These are phyloP conservation scores for Sarocladium strictum DNA, from an alignment of 2,329 filamentous ascomycete genomes.

Conservation along the genomic window DNA sequence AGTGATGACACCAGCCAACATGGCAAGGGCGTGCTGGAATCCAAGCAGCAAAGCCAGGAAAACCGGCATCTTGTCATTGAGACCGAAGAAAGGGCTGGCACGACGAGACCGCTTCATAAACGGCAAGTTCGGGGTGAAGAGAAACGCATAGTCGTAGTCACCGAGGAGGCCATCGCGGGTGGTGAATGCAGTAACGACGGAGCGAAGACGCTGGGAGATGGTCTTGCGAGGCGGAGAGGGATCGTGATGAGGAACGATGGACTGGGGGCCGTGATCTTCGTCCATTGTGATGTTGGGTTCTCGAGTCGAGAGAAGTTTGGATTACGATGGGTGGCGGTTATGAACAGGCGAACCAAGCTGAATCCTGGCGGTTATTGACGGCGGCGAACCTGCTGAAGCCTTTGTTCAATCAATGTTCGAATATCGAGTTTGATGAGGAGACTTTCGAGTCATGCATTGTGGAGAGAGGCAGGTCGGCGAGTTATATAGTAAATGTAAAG, in stretches of 20 bases:
- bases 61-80: slow-evolving; percentile 72
- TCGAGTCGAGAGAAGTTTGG: neutral
- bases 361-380: slow-evolving; percentile 17
- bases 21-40: slow-evolving; percentile 72
- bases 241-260: slow-evolving; percentile 35
- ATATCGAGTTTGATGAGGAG: neutral
- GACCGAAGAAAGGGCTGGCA: slow-evolving; percentile 75
- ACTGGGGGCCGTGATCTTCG: slow-evolving; percentile 47
- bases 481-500: neutral
- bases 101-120: slow-evolving; percentile 58
- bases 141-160: slow-evolving; percentile 82
- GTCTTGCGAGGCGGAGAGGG: slow-evolving; percentile 24
- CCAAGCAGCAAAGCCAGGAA: slow-evolving; percentile 68
- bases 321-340: slow-evolving; percentile 9
- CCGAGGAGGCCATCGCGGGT: slow-evolving; percentile 72
- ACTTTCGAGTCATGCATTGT: neutral
- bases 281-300: slow-evolving; percentile 37
- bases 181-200: slow-evolving; percentile 36
- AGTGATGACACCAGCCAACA: slow-evolving; percentile 71
- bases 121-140: slow-evolving; percentile 77
- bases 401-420: neutral
- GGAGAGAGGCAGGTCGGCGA: too few relatives aligned
- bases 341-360: slow-evolving; percentile 17
- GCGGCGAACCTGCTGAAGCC: slow-evolving; percentile 21
- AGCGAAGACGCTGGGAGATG: slow-evolving; percentile 22